These are phyloP conservation scores for Lophium mytilinum DNA, from an alignment of 495 filamentous ascomycete species.

Conservation along the genomic window DNA sequence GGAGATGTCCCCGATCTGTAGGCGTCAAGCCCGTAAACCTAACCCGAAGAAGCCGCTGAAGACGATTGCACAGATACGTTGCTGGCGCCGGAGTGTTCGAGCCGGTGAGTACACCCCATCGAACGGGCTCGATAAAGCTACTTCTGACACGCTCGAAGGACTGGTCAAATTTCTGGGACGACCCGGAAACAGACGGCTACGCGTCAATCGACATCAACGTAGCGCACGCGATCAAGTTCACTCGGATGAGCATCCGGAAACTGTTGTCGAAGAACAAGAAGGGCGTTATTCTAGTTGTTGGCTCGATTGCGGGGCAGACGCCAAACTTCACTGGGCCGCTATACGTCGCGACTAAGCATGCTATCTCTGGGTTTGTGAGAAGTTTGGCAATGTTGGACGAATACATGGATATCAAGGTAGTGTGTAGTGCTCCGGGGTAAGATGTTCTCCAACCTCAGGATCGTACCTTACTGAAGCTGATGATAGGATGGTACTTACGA, in stretches of 20 bases:
- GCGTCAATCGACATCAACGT: constrained; percentile 22
- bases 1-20: constrained; percentile 25
- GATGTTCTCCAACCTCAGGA: neutral
- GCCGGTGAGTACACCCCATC: constrained; percentile 12
- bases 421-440: constrained; percentile 20
- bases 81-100: constrained; percentile 31
- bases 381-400: constrained; percentile 25
- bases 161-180: constrained; percentile 26
- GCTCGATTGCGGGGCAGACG: constrained; percentile 23
- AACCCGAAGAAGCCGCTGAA: neutral
- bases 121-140: neutral
- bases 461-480: neutral
- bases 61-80: constrained; percentile 4
- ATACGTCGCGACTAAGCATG: constrained; percentile 32
- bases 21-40: neutral
- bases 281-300: constrained; percentile 24
- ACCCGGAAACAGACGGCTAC: constrained; percentile 24
- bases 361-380: constrained; percentile 29
- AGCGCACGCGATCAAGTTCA: constrained; percentile 29
- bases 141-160: constrained; percentile 1
- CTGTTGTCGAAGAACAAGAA: constrained; percentile 23
- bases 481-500: constrained; percentile 11
- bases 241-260: constrained; percentile 30
- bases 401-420: constrained; percentile 22
- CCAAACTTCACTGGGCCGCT: constrained; percentile 17